A percentile compares a stretch with the other conserved stretches of the same genome.
These are phyloP conservation scores for Fomitopsis palustris DNA, from an alignment of 1,284 basidiomycete species.

Conservation along the genomic window DNA sequence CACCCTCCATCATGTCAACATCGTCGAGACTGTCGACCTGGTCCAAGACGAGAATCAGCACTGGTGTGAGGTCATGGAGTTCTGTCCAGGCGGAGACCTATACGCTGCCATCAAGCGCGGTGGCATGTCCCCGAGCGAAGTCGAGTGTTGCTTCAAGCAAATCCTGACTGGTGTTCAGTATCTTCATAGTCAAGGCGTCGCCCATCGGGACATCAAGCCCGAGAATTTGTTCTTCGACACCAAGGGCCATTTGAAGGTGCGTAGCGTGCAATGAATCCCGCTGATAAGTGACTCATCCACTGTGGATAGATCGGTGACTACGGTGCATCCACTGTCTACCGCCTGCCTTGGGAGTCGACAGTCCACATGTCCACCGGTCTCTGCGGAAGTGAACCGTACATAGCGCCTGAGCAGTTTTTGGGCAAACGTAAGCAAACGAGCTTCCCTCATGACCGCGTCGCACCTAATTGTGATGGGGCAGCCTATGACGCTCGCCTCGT, in stretches of 20 bases:
- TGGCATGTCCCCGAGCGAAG: constrained; percentile 90
- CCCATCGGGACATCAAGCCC: constrained; percentile 97
- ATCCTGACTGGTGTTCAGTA: constrained; percentile 88
- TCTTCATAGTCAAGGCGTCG: constrained; percentile 93
- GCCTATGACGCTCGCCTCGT: constrained; percentile 97
- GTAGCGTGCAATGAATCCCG: no score
- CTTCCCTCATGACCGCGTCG: constrained; percentile 22
- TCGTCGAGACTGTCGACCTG: constrained; percentile 98
- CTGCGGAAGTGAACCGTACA: constrained; percentile 97
- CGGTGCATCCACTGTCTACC: constrained; percentile 96
- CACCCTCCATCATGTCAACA: constrained; percentile 92
- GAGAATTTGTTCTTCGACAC: constrained; percentile 96
- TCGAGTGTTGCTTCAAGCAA: constrained; percentile 98
- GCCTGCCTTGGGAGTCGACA: constrained; percentile 97
- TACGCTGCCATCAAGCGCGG: constrained; percentile 99
- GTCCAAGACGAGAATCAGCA: constrained; percentile 95
- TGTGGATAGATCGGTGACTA: constrained; percentile 88
- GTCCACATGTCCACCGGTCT: constrained; percentile 97
- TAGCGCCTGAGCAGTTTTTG: constrained; percentile 96
- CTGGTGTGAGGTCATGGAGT: constrained; percentile 99
- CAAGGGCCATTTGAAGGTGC: constrained; percentile 89
- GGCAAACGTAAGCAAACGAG: constrained; percentile 78
- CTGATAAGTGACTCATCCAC: no score
- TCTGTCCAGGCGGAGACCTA: constrained; percentile 94
- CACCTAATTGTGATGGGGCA: constrained; percentile 35